These are phyloP conservation scores for Solanum pinnatisectum DNA, from an alignment of 257 asterid genomes.

Conservation along the genomic window DNA sequence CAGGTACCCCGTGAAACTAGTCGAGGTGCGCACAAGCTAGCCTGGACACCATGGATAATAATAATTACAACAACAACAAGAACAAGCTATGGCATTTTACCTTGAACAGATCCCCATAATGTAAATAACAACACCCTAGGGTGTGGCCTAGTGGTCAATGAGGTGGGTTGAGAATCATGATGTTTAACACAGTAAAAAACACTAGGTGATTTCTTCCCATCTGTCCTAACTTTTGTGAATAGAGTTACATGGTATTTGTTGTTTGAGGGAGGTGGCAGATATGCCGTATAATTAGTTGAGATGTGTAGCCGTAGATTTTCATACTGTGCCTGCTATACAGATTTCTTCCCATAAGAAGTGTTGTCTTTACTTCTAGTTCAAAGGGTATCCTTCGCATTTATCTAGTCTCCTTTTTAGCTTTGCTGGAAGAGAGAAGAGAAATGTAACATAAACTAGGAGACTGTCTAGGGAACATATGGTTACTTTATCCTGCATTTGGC, in stretches of 20 bases:
- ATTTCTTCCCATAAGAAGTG: not conserved
- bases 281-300: not conserved
- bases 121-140: not conserved
- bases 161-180: not conserved
- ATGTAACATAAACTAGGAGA: not conserved
- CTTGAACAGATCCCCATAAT: not conserved
- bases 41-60: not conserved
- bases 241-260: not conserved
- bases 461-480: not conserved
- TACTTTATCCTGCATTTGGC: not conserved
- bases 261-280: not conserved
- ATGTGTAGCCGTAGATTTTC: not conserved
- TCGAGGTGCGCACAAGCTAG: not conserved
- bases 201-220: not conserved
- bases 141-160: not conserved
- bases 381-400: not conserved
- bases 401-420: not conserved
- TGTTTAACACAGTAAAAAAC: not conserved
- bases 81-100: not conserved
- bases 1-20: not conserved
- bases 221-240: not conserved
- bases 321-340: not conserved
- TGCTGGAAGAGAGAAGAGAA: not conserved
- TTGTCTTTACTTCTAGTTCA: not conserved
- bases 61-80: not conserved